Percentiles rank a stretch among this genome's conserved stretches.
Evolutionary conservation across 371 early-diverging fungal species (phyloP).

Genomic region (Mortierella sp.): DNA sequence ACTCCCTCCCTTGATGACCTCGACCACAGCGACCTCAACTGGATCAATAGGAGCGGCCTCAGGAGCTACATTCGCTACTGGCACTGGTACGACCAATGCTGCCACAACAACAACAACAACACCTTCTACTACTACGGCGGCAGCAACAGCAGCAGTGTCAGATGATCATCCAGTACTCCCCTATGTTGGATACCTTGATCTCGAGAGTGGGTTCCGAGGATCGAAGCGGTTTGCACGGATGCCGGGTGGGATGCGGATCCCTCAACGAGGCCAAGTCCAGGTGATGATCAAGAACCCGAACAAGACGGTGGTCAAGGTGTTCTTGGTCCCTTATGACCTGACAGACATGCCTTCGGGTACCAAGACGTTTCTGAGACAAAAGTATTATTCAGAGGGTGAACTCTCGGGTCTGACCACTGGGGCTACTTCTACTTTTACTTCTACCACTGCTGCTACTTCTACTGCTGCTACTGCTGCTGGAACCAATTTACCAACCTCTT

Average conservation of each 20-base stretch:
- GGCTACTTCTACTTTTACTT: no score
- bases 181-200: slow-evolving; percentile 73
- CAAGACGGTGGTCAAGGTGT: slow-evolving; percentile 83
- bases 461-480: no score
- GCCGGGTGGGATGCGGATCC: slow-evolving; percentile 75
- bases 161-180: slow-evolving; percentile 64
- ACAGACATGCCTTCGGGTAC: slow-evolving; percentile 76
- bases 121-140: no score
- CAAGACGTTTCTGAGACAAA: slow-evolving; percentile 87
- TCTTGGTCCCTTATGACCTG: slow-evolving; percentile 85
- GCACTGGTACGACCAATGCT: no score
- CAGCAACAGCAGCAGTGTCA: background rate
- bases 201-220: slow-evolving; percentile 62
- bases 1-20: no score
- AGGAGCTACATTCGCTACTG: no score
- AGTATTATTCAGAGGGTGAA: slow-evolving; percentile 60
- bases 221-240: slow-evolving; percentile 44
- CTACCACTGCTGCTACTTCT: no score
- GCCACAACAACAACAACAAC: no score
- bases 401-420: no score
- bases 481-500: no score
- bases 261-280: slow-evolving; percentile 83
- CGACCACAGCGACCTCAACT: no score
- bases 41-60: no score
- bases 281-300: slow-evolving; percentile 86